Evolutionary conservation across 176 grass and related monocot genomes (phyloP), one percentile per base, ranked within the genome.

Genomic region (Oryza longistaminata): DNA sequence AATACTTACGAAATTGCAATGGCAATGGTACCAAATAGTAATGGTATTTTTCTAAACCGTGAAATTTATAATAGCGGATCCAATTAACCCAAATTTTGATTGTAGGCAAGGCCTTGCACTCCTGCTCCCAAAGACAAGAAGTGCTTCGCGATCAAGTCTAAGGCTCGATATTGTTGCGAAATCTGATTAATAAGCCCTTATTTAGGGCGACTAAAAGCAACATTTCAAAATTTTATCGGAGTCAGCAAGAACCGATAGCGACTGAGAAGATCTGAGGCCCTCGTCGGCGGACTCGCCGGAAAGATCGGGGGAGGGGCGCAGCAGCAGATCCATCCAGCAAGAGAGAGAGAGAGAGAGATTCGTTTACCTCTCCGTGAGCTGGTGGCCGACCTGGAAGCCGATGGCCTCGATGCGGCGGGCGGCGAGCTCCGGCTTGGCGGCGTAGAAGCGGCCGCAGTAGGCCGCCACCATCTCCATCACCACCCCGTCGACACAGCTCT

Each of bases 351-450:
- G 8, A 43, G 66, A 75, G 55, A 37, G 44, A 27, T 42, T 81
- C 43, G 10, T 26, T 40, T 90, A 98, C 96, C 96, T 93, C 83
- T 98, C 93, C 27, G 93, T 87, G 45, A 98, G 91, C 83, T 98
- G 96, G 75, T 94, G 93, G 48, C 96, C 96, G 14, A 98, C 96
- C 87, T 96, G 93, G 88, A 92, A 98, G 34, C 96, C 96, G 71
- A 98, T 95, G 81, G 91, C 88, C 79, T 96, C 96, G 86, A 98
- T 98, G 76, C 96, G 96, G 74, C 91, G 93, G 68, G 93, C 93
- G 26, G 96, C 96, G 70, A 95, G 87, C 46, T 98, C 96, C 24
- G 93, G 93, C 81, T 98, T 95, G 66, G 88, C 72, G 27, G 93
- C 79, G 82, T 98, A 95, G 90, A 98, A 90, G 71, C 93, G 82